Evolutionary conservation across 2,329 filamentous ascomycete species (phyloP).

Genomic region (Sporothrix curviconia): DNA sequence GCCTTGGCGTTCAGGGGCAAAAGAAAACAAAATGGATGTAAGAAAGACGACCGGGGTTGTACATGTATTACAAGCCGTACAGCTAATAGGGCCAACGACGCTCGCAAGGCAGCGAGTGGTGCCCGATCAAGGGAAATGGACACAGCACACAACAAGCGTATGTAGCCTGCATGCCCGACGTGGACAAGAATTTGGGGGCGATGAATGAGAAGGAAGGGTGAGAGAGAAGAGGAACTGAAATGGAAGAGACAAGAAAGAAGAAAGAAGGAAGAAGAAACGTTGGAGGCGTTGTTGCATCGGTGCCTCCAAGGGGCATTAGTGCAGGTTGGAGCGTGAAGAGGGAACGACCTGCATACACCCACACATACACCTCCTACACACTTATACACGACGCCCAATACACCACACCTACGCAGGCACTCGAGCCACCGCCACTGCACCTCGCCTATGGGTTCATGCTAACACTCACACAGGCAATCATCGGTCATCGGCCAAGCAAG

Average conservation of each 20-base stretch:
- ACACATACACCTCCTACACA: background rate
- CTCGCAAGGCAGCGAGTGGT: background rate
- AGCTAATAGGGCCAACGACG: background rate
- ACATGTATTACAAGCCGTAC: background rate
- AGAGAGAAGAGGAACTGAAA: no score
- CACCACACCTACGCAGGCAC: background rate
- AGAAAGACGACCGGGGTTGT: no score
- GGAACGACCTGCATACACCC: background rate
- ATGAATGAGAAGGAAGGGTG: background rate
- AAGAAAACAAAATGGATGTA: slow-evolving; percentile 13
- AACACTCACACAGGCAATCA: no score
- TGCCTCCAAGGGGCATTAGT: no score
- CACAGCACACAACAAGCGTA: background rate
- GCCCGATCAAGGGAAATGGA: background rate
- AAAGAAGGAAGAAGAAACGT: background rate
- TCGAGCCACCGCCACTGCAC: background rate
- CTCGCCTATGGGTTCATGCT: no score
- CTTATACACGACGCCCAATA: no score
- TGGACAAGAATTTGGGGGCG: no score
- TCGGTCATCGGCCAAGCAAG: no score
- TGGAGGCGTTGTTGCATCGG: no score
- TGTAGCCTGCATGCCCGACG: background rate
- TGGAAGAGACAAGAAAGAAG: background rate
- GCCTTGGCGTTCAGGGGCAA: background rate
- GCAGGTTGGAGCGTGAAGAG: background rate